Evolutionary conservation across 2,329 filamentous ascomycete genomes (phyloP), one percentile per base, ranked within the genome.

Genomic region (Fusarium coicis): DNA sequence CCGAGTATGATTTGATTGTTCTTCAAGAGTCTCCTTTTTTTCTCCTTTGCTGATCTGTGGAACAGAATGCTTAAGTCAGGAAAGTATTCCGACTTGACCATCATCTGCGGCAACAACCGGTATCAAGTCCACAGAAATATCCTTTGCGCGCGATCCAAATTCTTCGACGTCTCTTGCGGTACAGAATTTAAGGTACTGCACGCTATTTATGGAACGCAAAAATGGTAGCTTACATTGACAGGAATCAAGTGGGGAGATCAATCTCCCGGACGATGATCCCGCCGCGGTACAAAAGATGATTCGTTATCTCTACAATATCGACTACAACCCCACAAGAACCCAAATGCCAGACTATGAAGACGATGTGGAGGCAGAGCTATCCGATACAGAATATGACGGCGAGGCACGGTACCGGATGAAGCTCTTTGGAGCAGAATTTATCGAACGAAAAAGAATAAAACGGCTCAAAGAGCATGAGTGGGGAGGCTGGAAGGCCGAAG

Each of bases 201-300:
- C n/a, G n/a, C n/a, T n/a, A n/a, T n/a, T n/a, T n/a, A n/a, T n/a
- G n/a, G n/a, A n/a, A n/a, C n/a, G n/a, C n/a, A n/a, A n/a, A n/a
- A n/a, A n/a, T n/a, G n/a, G n/a, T n/a, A n/a, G n/a, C n/a, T n/a
- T n/a, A n/a, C n/a, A n/a, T n/a, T n/a, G n/a, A n/a, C n/a, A n/a
- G 49, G 49, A 53, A 53, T 36, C 49, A 2, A 2, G 21, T 21
- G 49, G 32, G 11, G 23, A 16, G 10, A 70, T 70, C 16, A 2
- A 50, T 2, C 60, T 72, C n/a, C 55, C 52, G 0, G 67, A 68
- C 0, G 70, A 72, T 15, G 60, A 72, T 34, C 40, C 55, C 7
- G 30, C 54, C 1, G 55, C 63, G 0, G 67, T 70, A 8, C 60
- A 19, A 32, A 54, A 59, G 40, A 68, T 70, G 63, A 21, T 70